Percentiles rank a stretch among this genome's conserved stretches.
Conservation (phyloP, 495 filamentous ascomycete genomes). For the Trichoderma virens region DNA sequence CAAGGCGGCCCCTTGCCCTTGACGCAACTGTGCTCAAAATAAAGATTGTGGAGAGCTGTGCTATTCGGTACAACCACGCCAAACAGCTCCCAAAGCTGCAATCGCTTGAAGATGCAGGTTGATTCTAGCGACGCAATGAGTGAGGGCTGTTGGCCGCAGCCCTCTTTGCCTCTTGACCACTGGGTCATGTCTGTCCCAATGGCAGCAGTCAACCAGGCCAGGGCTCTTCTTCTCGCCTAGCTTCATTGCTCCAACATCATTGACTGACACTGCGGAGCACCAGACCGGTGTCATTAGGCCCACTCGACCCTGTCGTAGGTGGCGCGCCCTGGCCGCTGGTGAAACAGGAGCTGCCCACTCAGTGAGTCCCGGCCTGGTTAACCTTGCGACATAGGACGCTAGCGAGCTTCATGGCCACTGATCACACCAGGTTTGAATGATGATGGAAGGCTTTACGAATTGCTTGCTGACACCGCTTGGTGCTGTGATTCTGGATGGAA, state of each 20-base stretch:
- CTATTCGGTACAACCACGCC: neutral
- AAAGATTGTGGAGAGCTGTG: neutral
- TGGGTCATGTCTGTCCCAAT: neutral
- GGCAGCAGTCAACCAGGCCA: neutral
- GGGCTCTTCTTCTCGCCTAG: slow-evolving; percentile 1
- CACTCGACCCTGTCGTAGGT: slow-evolving; percentile 24
- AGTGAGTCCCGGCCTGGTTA: slow-evolving; percentile 1
- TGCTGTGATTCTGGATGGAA: neutral
- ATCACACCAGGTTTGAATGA: neutral
- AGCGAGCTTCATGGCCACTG: neutral
- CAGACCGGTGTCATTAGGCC: neutral
- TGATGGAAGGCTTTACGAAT: neutral
- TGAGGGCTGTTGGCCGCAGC: neutral
- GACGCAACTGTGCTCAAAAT: slow-evolving; percentile 5
- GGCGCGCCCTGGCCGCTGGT: slow-evolving; percentile 28
- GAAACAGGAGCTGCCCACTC: slow-evolving; percentile 32
- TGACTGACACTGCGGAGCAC: neutral
- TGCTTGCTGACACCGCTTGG: slow-evolving; percentile 3
- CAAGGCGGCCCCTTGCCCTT: neutral
- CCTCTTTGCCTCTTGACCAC: neutral
- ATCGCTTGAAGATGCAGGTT: neutral
- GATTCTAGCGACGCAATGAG: neutral
- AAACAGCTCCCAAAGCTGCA: neutral
- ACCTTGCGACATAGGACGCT: slow-evolving; percentile 1
- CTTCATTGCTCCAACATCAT: neutral